Percentiles rank a stretch among this genome's conserved stretches.
phyloP scores from a whole-genome alignment of 495 filamentous ascomycete species.

The Podospora fimiseda region DNA sequence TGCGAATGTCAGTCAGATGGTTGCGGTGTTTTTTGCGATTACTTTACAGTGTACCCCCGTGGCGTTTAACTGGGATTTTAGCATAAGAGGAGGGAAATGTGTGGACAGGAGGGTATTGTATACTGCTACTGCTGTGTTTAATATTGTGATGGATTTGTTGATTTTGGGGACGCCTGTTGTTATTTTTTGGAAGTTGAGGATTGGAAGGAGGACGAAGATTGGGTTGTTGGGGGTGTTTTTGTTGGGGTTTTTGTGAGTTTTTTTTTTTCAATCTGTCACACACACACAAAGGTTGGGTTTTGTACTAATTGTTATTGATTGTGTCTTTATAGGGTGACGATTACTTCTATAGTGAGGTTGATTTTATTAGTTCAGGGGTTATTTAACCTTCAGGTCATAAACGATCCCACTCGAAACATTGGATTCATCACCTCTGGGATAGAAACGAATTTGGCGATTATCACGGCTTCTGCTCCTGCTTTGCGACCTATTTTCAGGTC shows the following conservation, averaged over 20 bases:
- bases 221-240: conserved; percentile 45
- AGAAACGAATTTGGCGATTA: conserved; percentile 50
- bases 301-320: no score
- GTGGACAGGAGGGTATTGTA: conserved; percentile 44
- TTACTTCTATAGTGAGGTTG: conserved; percentile 41
- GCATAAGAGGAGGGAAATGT: conserved; percentile 37
- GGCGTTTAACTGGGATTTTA: conserved; percentile 42
- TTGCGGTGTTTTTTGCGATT: conserved; percentile 50
- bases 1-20: conserved; percentile 46
- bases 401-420: conserved; percentile 31
- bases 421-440: conserved; percentile 47
- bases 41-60: conserved; percentile 54
- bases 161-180: conserved; percentile 44
- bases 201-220: conserved; percentile 41
- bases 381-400: conserved; percentile 27
- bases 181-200: conserved; percentile 41
- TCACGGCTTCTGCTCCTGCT: conserved; percentile 44
- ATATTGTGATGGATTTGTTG: conserved; percentile 46
- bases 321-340: conserved; percentile 40
- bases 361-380: conserved; percentile 30
- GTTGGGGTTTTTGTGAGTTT: conserved; percentile 44
- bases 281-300: no score
- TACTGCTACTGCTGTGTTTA: conserved; percentile 40
- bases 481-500: conserved; percentile 35
- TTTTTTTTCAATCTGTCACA: neutral